Base-by-base conservation (phyloP, 371 early-diverging fungal genomes). In the Rhizomucor pusillus region DNA sequence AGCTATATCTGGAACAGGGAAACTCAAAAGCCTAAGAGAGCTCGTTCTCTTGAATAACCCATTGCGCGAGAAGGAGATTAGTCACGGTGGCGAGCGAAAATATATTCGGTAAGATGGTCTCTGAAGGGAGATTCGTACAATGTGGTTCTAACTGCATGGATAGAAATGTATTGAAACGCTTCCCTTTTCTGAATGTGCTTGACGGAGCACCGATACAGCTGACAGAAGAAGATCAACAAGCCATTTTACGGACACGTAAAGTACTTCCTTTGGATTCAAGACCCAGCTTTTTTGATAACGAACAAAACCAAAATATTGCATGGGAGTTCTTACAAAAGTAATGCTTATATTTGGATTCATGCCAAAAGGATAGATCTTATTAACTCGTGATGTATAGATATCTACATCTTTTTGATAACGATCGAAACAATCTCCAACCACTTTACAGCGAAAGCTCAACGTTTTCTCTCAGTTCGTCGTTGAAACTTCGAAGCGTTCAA, bases 11-110 rank as follows among this genome's bases (percentile, higher is more conserved):
- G 86, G 83, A 5, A 55, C 75, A 14, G 77, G 77, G 9, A 77
- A 79, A 35, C 50, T 84, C 13, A 63, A 55, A 25, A 35, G 70
- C 18, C 56, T 86, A 29, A 71, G 74, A 20, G 84, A 84, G 54
- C 36, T 86, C 13, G 45, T 82, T 20, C 57, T 84, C 50, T 43
- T 52, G 6, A 79, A 77, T 2, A 86, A 83, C 44, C 85, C 87
- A 13, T 35, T 86, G 1, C 58, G 69, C 14, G 72, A 73, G 13
- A 56, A 62, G 4, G 80, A 77, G 48, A 43, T 81, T 11, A 71
- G 67, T 18, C 57, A 75, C 34, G 81, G 79, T 11, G 74, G 77
- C 23, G 69, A 77, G 47, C 60, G 71, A 14, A 65, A 55, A 10
- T 75, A 75, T 41, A 49, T 75, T 7, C 56, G 41, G 57, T 57